Base-by-base conservation (phyloP, 2,329 filamentous ascomycete genomes). In the Colletotrichum aenigma region DNA sequence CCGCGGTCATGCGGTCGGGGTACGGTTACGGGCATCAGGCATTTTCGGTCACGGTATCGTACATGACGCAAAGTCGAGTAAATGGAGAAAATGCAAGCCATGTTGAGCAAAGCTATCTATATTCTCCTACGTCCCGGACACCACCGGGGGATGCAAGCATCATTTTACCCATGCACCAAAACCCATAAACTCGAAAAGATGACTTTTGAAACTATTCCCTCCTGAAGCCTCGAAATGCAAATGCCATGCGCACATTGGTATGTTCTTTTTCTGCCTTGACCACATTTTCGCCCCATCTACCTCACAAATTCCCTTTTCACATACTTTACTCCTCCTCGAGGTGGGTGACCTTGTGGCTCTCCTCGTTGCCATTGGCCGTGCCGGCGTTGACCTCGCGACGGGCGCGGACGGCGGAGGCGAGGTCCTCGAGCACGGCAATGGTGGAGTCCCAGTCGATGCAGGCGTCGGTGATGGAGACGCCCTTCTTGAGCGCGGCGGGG, bases 391-490 rank as follows among this genome's bases (percentile, higher is more conserved):
- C 73, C 80, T 91, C 88, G 80, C 97, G 92, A 80, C 96, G 92
- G 78, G 91, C 91, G 67, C 94, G 91, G 68, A 98, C 94, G 43
- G 95, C 94, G n/a, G 92, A 92, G 7, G 97, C 96, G 34, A 98
- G 90, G 80, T 96, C 91, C 85, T 98, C 94, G 28, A 98, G 90
- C 1, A 97, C 94, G 2, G 91, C 87, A 56, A 97, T 92, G 2
- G 96, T 98, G 69, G 89, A 90, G 16, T 98, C 95, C 96, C 96
- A 98, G 89, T 94, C 89, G 83, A 99, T 98, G 88, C 96, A 99
- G 71, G 96, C 96, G 85, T 98, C 96, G 1, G 96, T 98, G 86
- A 98, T 98, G 85, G 94, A 96, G 81, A 98, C 94, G 79, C 96
- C 96, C 87, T 95, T 95, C 89, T 96, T 95, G 67, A 98, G 89